Base-by-base conservation (phyloP, 108 stramenopile species). In the Pseudonitzschia pungens region DNA sequence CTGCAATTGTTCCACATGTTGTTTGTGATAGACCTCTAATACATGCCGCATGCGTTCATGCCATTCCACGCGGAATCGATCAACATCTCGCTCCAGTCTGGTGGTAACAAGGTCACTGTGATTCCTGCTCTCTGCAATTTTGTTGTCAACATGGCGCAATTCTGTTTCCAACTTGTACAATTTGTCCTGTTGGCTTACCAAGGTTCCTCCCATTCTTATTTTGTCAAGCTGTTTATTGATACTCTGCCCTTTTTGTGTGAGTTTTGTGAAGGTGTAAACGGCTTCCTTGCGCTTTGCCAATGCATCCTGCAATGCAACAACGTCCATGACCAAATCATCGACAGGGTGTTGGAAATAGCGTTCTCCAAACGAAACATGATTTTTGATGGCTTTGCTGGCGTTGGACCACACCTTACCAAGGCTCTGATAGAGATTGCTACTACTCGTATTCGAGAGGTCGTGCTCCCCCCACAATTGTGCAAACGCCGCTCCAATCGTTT, bases 391-490 rank as follows among this genome's bases (percentile, higher is more conserved):
- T 26, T 73, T 73, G 72, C 66, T 64, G 26, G 59, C 36, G 14
- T 66, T 65, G 15, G 57, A 62, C 78, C 78, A 79, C 42, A 27
- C 31, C 54, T 79, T 68, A 22, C 78, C 78, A 18, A 79, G 29
- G 14, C 54, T 63, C 62, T 79, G 78, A 48, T 79, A 79, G 55
- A 79, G 72, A 48, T 50, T 69, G 56, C 72, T 73, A 52, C 71
- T 64, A 51, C 72, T 73, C 9, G 78, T 79, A 43, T 73, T 79
- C 52, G 72, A 73, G 33, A 79, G 45, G 65, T 73, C 78, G 62
- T 79, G 78, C 48, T 79, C 78, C 18, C 78, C 78, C 78, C 78
- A 79, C 43, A 79, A 29, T 65, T 79, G 68, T 33, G 64, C 27
- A 64, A 79, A 79, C 10, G 78, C 78, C 41, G 78, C 66, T 15